Conservation (phyloP, 306 rosid species). For the Prunus padus region DNA sequence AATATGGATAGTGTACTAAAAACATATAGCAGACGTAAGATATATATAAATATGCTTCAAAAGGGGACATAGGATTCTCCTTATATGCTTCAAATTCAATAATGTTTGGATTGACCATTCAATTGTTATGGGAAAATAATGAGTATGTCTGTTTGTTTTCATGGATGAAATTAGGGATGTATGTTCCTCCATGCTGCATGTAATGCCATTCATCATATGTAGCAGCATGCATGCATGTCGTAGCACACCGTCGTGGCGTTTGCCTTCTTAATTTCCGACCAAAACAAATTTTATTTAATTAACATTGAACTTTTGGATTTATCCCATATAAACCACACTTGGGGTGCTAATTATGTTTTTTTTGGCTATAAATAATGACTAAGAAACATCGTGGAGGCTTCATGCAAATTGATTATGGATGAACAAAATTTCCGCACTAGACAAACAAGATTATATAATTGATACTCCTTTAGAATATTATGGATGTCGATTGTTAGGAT, state of each 20-base stretch:
- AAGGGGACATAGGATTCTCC: conserved; percentile 28
- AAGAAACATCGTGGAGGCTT: conserved; percentile 19
- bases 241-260: conserved; percentile 11
- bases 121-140: conserved; percentile 15
- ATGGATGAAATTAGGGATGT: not conserved
- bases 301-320: not conserved
- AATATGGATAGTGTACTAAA: not conserved
- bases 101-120: conserved; percentile 1
- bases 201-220: not conserved
- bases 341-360: not conserved
- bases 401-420: not conserved
- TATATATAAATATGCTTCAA: conserved; percentile 8
- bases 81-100: not conserved
- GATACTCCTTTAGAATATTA: not conserved
- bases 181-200: conserved; percentile 17
- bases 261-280: conserved; percentile 11
- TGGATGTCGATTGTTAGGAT: not conserved
- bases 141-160: conserved; percentile 22
- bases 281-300: not conserved
- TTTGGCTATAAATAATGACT: not conserved
- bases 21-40: not conserved
- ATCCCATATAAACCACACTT: conserved; percentile 1
- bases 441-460: not conserved
- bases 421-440: not conserved
- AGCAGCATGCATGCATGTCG: not conserved